Evolutionary conservation across 257 asterid species (phyloP), one percentile per base, ranked within the genome.

Genomic region (Anisodus acutangulus): DNA sequence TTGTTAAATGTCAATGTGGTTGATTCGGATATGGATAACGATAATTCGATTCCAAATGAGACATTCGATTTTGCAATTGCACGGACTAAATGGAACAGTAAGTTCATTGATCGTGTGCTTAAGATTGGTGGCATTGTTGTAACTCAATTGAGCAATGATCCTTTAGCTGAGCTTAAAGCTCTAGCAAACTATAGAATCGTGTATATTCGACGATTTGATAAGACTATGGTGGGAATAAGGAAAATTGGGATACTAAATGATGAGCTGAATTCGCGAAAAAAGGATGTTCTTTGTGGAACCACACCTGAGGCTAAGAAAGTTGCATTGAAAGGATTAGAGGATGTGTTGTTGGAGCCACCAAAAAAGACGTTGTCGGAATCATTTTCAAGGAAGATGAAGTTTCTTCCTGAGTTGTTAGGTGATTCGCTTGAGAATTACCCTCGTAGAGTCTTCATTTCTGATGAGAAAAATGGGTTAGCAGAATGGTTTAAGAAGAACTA

Each of bases 401-500:
- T 92, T 87, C 95, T 94, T 39, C 97, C 98, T 0, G 94, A 94
- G 54, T 57, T 95, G 80, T 54, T 90, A 85, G 86, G 88, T 83
- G 98, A 95, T 72, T 76, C 94, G 3, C 83, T 93, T 58, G 91
- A 86, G 63, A 90, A 85, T 79, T 94, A 94, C 57, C 90, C 90
- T 1, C 84, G 98, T 26, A 74, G 97, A 51, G 87, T 95, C 9
- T 93, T 94, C 80, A 83, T 94, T 59, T 88, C 97, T 0, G 97
- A 92, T 37, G 97, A 90, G 41, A 64, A 86, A 57, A 80, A 71
- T 39, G 87, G 87, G 2, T 91, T 89, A 1, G 58, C 87, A 5
- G 93, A 90, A 11, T 95, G 98, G 98, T 94, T 95, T 67, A 80
- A 86, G 88, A 67, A 83, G 80, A 89, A 91, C 68, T 95, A 94